These are phyloP conservation scores for Hyphodiscus hymeniophilus DNA, from an alignment of 495 filamentous ascomycete species.

Conservation along the genomic window DNA sequence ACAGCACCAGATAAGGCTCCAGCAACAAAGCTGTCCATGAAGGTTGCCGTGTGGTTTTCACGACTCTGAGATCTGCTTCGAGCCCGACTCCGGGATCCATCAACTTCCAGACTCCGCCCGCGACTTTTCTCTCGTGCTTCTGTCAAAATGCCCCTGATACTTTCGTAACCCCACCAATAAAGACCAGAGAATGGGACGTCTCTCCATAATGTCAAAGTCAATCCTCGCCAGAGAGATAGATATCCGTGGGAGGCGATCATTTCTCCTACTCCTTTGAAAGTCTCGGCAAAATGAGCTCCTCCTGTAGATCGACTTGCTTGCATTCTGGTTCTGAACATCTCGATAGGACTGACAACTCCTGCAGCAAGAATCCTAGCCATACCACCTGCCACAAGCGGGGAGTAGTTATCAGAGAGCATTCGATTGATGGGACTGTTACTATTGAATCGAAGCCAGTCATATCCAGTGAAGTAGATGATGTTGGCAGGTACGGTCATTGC, in stretches of 20 bases:
- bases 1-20: slow-evolving; percentile 75
- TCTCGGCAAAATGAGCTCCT: slow-evolving; percentile 54
- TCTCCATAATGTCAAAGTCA: slow-evolving; percentile 89
- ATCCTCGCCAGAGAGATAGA: slow-evolving; percentile 80
- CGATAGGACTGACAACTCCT: slow-evolving; percentile 77
- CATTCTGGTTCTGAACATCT: slow-evolving; percentile 90
- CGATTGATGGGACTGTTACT: slow-evolving; percentile 56
- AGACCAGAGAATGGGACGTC: slow-evolving; percentile 95
- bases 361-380: slow-evolving; percentile 74
- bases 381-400: slow-evolving; percentile 73
- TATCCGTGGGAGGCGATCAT: slow-evolving; percentile 76
- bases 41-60: slow-evolving; percentile 59
- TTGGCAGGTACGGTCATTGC: slow-evolving; percentile 93
- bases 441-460: slow-evolving; percentile 81
- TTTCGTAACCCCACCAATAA: slow-evolving; percentile 98
- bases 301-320: slow-evolving; percentile 61
- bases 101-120: slow-evolving; percentile 17
- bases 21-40: slow-evolving; percentile 81
- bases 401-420: slow-evolving; percentile 54
- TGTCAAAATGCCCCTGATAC: slow-evolving; percentile 55
- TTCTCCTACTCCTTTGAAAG: slow-evolving; percentile 61
- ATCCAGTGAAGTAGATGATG: slow-evolving; percentile 98
- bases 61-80: slow-evolving; percentile 39
- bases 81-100: slow-evolving; percentile 28
- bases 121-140: slow-evolving; percentile 49